A percentile compares a stretch with the other conserved stretches of the same genome.
Conservation (phyloP, 2,329 filamentous ascomycete genomes). For the Aspergillus ruber region DNA sequence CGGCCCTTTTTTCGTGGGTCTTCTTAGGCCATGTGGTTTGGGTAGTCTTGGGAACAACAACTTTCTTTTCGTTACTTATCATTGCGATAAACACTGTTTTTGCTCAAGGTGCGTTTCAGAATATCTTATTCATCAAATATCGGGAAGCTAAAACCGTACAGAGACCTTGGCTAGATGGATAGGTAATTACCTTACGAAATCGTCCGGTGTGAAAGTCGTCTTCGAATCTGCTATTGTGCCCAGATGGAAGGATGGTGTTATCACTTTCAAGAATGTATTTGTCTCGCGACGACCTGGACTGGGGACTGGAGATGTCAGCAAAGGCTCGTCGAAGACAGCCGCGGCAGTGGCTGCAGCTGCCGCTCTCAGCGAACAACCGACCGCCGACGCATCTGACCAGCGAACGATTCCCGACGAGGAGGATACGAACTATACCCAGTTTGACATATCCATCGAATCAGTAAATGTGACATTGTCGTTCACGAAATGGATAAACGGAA, state of each 20-base stretch:
- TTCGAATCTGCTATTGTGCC: slow-evolving; percentile 98
- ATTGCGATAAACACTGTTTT: slow-evolving; percentile 92
- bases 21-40: slow-evolving; percentile 88
- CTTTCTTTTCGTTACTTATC: slow-evolving; percentile 88
- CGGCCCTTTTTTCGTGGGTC: slow-evolving; percentile 92
- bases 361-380: slow-evolving; percentile 41
- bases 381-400: slow-evolving; percentile 34
- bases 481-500: slow-evolving; percentile 98
- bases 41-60: slow-evolving; percentile 94
- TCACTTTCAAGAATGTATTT: slow-evolving; percentile 94
- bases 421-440: slow-evolving; percentile 96
- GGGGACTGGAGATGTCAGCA: slow-evolving; percentile 73
- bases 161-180: slow-evolving; percentile 91
- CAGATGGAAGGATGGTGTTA: slow-evolving; percentile 90
- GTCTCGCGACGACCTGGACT: slow-evolving; percentile 87
- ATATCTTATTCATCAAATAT: not conserved
- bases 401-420: slow-evolving; percentile 51
- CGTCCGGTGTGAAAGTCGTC: slow-evolving; percentile 84
- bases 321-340: slow-evolving; percentile 78
- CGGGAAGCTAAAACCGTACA: slow-evolving; percentile 29
- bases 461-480: slow-evolving; percentile 97
- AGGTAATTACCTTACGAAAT: slow-evolving; percentile 90
- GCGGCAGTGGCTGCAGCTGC: slow-evolving; percentile 78
- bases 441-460: slow-evolving; percentile 88
- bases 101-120: slow-evolving; percentile 65